Conservation (phyloP, 495 filamentous ascomycete genomes). For the Penicillium arizonense region DNA sequence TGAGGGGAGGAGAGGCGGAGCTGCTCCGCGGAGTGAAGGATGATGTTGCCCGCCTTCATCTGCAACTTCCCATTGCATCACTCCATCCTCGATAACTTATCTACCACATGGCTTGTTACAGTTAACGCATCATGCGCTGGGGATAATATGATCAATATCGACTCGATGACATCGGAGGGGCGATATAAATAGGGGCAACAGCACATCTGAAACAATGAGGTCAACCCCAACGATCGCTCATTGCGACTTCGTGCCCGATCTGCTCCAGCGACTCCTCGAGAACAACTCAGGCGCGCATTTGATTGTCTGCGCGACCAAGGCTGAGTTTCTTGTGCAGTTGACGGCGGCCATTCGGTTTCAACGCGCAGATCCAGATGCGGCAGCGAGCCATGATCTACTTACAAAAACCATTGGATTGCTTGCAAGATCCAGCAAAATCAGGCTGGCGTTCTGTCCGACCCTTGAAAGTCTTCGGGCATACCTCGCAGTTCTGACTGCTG, state of each 20-base stretch:
- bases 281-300: conserved; percentile 57
- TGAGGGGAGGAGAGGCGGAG: conserved; percentile 21
- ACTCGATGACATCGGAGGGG: neutral
- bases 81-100: neutral
- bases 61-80: neutral
- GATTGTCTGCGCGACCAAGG: conserved; percentile 66
- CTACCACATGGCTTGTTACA: neutral
- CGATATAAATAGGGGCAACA: neutral
- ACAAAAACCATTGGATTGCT: conserved; percentile 68
- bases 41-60: conserved; percentile 11
- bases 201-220: conserved; percentile 16
- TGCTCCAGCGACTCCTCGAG: conserved; percentile 63
- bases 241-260: conserved; percentile 42
- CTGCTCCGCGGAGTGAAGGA: conserved; percentile 23
- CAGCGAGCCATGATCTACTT: conserved; percentile 43
- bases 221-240: conserved; percentile 22
- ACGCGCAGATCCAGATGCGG: conserved; percentile 6
- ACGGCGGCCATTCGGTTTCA: conserved; percentile 26
- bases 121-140: neutral
- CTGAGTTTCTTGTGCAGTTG: conserved; percentile 59
- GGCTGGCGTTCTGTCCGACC: conserved; percentile 68
- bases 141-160: neutral
- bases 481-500: conserved; percentile 52
- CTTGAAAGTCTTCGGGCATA: conserved; percentile 76
- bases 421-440: conserved; percentile 62